Conservation (phyloP, 1,284 basidiomycete genomes). For the Marasmius fiardii region DNA sequence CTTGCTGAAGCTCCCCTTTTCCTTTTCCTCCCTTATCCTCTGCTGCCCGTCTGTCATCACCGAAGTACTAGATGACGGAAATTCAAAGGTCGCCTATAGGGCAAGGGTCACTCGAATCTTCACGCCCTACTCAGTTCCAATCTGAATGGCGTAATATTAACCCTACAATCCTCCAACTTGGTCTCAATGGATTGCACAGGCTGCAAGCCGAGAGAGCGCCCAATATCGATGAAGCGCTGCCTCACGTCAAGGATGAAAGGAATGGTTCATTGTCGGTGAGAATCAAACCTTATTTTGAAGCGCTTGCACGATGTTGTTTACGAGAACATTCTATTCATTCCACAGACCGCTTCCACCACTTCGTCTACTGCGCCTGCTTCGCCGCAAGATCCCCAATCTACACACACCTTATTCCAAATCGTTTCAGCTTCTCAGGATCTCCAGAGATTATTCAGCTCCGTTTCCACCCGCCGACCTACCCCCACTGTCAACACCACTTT, state of each 20-base stretch:
- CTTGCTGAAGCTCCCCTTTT: not conserved
- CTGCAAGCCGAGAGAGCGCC: not conserved
- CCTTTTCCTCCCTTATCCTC: not conserved
- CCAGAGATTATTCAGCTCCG: too few relatives aligned
- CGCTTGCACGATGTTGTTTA: not conserved
- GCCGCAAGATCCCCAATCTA: too few relatives aligned
- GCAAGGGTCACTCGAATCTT: not conserved
- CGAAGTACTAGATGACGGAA: not conserved
- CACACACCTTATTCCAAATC: too few relatives aligned
- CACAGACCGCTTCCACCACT: too few relatives aligned
- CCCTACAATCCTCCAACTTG: not conserved
- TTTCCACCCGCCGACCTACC: not conserved
- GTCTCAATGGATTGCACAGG: not conserved
- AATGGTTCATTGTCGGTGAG: not conserved
- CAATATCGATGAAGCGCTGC: not conserved
- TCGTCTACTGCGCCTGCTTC: too few relatives aligned
- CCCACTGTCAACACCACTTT: too few relatives aligned
- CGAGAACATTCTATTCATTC: not conserved
- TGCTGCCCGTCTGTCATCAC: not conserved
- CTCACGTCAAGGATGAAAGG: not conserved
- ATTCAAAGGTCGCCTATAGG: not conserved
- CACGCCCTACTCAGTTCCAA: not conserved
- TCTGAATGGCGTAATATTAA: not conserved
- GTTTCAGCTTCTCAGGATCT: too few relatives aligned
- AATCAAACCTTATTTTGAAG: too few relatives aligned